Evolutionary conservation across 2,329 filamentous ascomycete species (phyloP).

Genomic region (Scytalidium lignicola): DNA sequence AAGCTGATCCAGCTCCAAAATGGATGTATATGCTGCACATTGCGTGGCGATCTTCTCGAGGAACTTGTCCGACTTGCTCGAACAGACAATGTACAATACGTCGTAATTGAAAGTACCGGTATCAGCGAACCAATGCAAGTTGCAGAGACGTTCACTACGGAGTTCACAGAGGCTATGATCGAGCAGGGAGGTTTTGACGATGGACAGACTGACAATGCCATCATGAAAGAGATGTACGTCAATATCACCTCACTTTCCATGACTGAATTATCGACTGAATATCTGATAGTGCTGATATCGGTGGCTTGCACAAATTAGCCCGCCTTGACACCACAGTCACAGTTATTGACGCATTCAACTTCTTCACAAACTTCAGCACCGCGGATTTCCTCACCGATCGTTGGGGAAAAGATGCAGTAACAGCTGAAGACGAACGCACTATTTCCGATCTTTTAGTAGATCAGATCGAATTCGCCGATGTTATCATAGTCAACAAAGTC

Average conservation of each 20-base stretch:
- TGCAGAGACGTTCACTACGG: constrained; percentile 64
- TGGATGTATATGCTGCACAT: constrained; percentile 71
- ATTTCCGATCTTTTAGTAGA: constrained; percentile 73
- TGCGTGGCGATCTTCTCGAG: constrained; percentile 65
- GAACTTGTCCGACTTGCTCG: constrained; percentile 62
- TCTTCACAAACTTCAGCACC: constrained; percentile 68
- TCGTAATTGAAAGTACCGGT: constrained; percentile 66
- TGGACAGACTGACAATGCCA: neutral
- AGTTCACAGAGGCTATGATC: constrained; percentile 28
- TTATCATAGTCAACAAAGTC: constrained; percentile 65
- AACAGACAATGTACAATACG: constrained; percentile 61
- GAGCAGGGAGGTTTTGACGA: constrained; percentile 3
- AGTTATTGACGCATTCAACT: constrained; percentile 67
- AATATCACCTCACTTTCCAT: neutral
- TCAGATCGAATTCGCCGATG: constrained; percentile 73
- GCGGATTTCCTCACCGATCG: constrained; percentile 61
- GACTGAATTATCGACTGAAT: constrained; percentile 8
- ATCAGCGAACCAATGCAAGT: constrained; percentile 72
- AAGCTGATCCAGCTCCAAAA: constrained; percentile 66
- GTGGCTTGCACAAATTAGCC: constrained; percentile 61
- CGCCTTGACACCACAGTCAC: constrained; percentile 67
- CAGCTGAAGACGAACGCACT: constrained; percentile 64
- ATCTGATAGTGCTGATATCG: constrained; percentile 41
- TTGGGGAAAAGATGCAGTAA: constrained; percentile 52
- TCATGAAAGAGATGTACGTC: constrained; percentile 11